Evolutionary conservation across 2,329 filamentous ascomycete genomes (phyloP), one percentile per base, ranked within the genome.

Genomic region (Didymosphaeria variabile): DNA sequence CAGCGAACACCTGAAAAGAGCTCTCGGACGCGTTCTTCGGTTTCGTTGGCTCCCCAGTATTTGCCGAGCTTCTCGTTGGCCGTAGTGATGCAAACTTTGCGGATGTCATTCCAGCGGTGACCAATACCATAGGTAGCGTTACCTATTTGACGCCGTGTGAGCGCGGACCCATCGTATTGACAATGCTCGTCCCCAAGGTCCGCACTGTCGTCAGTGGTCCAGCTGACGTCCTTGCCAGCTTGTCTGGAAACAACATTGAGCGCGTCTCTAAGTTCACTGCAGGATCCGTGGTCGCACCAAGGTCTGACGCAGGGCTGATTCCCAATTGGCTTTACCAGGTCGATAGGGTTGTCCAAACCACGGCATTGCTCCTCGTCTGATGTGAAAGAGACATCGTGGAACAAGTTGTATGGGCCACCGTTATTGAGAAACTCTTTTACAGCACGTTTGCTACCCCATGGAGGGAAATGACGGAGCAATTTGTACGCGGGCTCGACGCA

Each of bases 61-160:
- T 56, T 56, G 42, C 54, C 46, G 8, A 57, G 46, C 55, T 42
- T 49, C 36, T 49, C 46, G 36, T 57, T 42, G 21, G 55, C 46
- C 13, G 19, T 21, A 21, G 36, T 40, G n/a, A 57, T 31, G 46
- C 55, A 57, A 19, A 57, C 46, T 12, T 57, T 50, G 34, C 55
- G 45, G 55, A 50, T 19, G 26, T 56, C 54, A n/a, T 55, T 55
- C 36, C 26, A 32, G 17, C 38, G 52, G 15, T 45, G 23, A 21
- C 21, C 52, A 45, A 38, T 55, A 12, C 34, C 32, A 44, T 23
- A 29, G 38, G 17, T 40, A 7, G n/a, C 38, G n/a, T 54, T 31
- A 36, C 29, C 38, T 17, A 23, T 7, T 19, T 26, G 9, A 12
- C 29, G 23, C 23, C 7, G 31, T 34, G 52, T 31, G 26, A n/a